Percentiles rank a stretch among this genome's conserved stretches.
phyloP scores from a whole-genome alignment of 2,329 filamentous ascomycete genomes.

The Penicillium crustosum region DNA sequence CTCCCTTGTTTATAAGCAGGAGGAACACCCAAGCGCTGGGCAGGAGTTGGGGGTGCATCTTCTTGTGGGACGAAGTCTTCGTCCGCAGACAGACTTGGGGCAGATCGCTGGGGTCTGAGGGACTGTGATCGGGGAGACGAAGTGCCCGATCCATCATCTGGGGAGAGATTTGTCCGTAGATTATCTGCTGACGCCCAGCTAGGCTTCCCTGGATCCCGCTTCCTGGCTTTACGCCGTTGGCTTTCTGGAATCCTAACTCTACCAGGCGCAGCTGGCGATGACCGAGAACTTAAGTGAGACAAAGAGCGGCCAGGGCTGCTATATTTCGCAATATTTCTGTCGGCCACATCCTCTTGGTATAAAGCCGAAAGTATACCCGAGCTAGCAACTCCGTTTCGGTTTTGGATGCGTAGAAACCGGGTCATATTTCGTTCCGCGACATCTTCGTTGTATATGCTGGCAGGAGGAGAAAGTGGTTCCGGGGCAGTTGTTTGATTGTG shows the following conservation, averaged over 20 bases:
- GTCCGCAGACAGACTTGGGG: conserved; percentile 31
- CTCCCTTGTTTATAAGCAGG: conserved; percentile 34
- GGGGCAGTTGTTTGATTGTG: conserved; percentile 26
- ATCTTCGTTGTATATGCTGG: conserved; percentile 44
- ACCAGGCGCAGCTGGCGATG: conserved; percentile 21
- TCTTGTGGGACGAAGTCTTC: conserved; percentile 11
- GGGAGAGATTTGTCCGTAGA: conserved; percentile 19
- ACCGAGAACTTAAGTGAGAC: conserved; percentile 23
- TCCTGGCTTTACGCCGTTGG: conserved; percentile 9
- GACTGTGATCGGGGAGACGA: conserved; percentile 7
- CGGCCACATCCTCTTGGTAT: conserved; percentile 45
- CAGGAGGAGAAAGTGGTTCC: conserved; percentile 31
- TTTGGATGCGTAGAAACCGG: conserved; percentile 31
- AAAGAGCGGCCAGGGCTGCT: conserved; percentile 22
- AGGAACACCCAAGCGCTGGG: conserved; percentile 32
- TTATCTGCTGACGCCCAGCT: conserved; percentile 27
- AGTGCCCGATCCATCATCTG: conserved; percentile 3
- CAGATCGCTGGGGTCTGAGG: conserved; percentile 34
- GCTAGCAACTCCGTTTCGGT: conserved; percentile 28
- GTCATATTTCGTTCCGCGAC: conserved; percentile 46
- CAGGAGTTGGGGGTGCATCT: conserved; percentile 13
- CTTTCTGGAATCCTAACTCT: conserved; percentile 19
- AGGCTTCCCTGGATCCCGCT: conserved; percentile 13
- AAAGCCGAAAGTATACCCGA: conserved; percentile 36
- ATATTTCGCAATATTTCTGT: conserved; percentile 39